phyloP scores from a whole-genome alignment of 2,329 filamentous ascomycete species.

The Epichloe coenophiala region DNA sequence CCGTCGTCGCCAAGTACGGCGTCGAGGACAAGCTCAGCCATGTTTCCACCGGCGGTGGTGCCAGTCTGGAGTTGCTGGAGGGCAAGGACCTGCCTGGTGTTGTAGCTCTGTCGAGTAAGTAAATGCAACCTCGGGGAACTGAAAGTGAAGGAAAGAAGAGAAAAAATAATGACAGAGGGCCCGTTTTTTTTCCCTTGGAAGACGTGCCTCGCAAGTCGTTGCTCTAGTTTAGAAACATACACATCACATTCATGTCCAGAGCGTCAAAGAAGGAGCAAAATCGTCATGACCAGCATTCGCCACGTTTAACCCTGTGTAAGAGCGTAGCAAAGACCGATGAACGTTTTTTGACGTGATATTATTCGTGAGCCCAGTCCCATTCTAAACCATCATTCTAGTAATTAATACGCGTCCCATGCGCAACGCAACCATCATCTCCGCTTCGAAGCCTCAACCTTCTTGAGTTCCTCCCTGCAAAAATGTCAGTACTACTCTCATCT shows the following conservation, averaged over 20 bases:
- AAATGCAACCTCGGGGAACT: slow-evolving; percentile 12
- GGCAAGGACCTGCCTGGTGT: slow-evolving; percentile 97
- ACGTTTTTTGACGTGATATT: background rate
- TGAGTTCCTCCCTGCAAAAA: slow-evolving; percentile 63
- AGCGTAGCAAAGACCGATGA: background rate
- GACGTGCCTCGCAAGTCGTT: background rate
- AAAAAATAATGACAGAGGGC: slow-evolving; percentile 7
- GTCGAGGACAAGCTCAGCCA: slow-evolving; percentile 96
- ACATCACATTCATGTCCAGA: background rate
- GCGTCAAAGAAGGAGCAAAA: background rate
- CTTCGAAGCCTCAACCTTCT: slow-evolving; percentile 77
- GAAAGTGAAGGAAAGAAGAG: background rate
- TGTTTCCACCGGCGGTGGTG: slow-evolving; percentile 93
- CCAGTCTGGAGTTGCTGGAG: slow-evolving; percentile 89
- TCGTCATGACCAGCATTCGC: background rate
- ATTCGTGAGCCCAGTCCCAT: background rate
- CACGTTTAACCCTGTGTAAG: background rate
- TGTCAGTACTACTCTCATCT: slow-evolving; percentile 5
- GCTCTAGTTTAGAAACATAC: background rate
- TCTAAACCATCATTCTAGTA: background rate
- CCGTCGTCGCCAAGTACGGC: slow-evolving; percentile 91
- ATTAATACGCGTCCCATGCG: background rate
- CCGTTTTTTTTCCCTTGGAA: slow-evolving; percentile 8
- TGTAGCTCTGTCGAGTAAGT: slow-evolving; percentile 71
- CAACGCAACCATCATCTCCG: slow-evolving; percentile 28